phyloP scores from a whole-genome alignment of 371 early-diverging fungal species.

The Mortierella sp. region DNA sequence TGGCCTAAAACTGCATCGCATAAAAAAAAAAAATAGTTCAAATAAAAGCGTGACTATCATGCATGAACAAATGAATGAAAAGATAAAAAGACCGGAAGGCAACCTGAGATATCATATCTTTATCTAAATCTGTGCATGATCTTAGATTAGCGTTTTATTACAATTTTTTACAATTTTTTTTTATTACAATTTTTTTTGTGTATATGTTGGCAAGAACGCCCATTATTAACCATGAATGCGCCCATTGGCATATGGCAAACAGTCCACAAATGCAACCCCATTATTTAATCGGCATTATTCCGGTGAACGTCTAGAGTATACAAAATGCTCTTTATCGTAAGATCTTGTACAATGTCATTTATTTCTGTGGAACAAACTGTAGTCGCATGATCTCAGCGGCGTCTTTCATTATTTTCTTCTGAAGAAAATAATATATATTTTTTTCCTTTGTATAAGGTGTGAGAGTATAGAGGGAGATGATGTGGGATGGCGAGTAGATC shows the following conservation, averaged over 20 bases:
- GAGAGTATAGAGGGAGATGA: background rate
- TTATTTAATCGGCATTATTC: background rate
- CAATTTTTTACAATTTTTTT: too few relatives aligned
- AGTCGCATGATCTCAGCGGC: too few relatives aligned
- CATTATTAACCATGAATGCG: too few relatives aligned
- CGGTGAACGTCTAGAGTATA: background rate
- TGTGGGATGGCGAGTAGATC: background rate
- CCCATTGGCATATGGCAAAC: too few relatives aligned
- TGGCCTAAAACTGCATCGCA: background rate
- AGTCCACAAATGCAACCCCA: background rate
- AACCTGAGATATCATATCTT: too few relatives aligned
- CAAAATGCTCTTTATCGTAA: slow-evolving; percentile 4
- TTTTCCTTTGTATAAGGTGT: background rate
- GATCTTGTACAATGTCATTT: background rate
- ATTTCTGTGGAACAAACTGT: background rate
- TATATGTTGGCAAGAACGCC: too few relatives aligned
- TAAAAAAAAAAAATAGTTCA: background rate
- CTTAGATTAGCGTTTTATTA: too few relatives aligned
- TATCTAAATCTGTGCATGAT: slow-evolving; percentile 6
- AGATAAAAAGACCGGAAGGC: too few relatives aligned
- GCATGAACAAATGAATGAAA: background rate
- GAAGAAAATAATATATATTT: too few relatives aligned
- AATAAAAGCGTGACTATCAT: background rate
- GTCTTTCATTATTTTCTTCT: background rate
- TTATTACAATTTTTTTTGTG: too few relatives aligned